Base-by-base conservation (phyloP, 2,329 filamentous ascomycete genomes). In the Dothistroma septosporum region DNA sequence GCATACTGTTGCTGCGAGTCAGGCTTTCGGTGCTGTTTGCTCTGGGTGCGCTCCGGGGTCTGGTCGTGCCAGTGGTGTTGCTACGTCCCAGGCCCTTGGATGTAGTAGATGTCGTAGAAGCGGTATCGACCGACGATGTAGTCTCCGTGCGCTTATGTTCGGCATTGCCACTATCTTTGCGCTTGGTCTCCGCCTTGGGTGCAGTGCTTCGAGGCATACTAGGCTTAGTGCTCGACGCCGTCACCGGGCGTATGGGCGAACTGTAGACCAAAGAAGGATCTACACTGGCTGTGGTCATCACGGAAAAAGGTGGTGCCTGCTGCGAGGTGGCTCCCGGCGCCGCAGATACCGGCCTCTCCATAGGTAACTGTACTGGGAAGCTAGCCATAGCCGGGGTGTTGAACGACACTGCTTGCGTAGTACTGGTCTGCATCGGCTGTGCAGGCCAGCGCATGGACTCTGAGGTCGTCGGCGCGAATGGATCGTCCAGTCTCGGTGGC, bases 191-290 rank as follows among this genome's bases (percentile, higher is more conserved):
- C 9, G 60, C 31, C 33, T 49, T 48, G 46, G 52, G 56, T 16
- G 24, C 47, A 35, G 48, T 35, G 22, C 46, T 56, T 14, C 57
- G 47, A n/a, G 52, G 19, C 41, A 56, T 53, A 37, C 44, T 56
- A 22, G n/a, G 9, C 4, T 75, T 75, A n/a, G 37, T 57, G 44
- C 9, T 59, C 9, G 61, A 48, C 16, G 59, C 59, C 33, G 60
- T 57, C 32, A 63, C 54, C 19, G 68, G 68, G 16, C 64, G 63
- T 7, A 69, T 61, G 8, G 73, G 73, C 9, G 73, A 75, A 56
- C 72, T 74, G 62, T 72, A 74, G 4, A 74, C 66, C 72, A 82
- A 74, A 52, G 73, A 82, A 14, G 80, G 80, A 64, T 83, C 75
- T 10, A 82, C 79, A 32, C 76, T 74, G 19, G 74, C 71, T 22